Conservation (phyloP, 306 rosid species). For the Rubus parviflorus region DNA sequence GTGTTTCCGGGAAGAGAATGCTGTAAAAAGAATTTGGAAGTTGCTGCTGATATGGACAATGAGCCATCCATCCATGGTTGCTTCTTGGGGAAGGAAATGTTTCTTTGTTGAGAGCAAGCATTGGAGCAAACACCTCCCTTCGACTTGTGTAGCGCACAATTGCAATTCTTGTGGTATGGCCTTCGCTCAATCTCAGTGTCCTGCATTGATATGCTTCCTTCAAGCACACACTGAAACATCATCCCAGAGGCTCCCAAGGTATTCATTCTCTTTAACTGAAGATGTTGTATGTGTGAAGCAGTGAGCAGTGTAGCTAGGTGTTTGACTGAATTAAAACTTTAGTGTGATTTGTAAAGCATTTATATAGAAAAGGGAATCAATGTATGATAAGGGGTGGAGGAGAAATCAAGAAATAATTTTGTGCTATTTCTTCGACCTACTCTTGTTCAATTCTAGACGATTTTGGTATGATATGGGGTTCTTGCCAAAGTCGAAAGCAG, state of each 20-base stretch:
- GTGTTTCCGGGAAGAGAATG: background rate
- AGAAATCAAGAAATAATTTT: constrained; percentile 6
- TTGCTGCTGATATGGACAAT: background rate
- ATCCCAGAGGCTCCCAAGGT: constrained; percentile 37
- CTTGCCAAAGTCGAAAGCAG: constrained; percentile 13
- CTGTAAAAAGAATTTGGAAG: background rate
- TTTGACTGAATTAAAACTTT: constrained; percentile 7
- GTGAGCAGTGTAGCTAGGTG: background rate
- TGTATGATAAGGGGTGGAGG: background rate
- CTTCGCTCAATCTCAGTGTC: constrained; percentile 55
- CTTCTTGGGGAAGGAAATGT: constrained; percentile 38
- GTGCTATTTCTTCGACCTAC: background rate
- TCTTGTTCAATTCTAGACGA: constrained; percentile 10
- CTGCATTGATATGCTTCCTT: constrained; percentile 52
- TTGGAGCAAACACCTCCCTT: background rate
- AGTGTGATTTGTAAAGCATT: background rate
- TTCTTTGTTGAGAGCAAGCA: constrained; percentile 3
- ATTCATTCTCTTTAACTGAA: constrained; percentile 23
- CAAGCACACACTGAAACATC: constrained; percentile 47
- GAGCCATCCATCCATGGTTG: background rate
- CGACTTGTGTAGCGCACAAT: constrained; percentile 29
- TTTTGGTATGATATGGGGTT: constrained; percentile 1
- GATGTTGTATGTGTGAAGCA: background rate
- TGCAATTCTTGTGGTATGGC: constrained; percentile 61
- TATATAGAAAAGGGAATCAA: background rate